Evolutionary conservation across 139 green algal genomes (phyloP), one percentile per base, ranked within the genome.

Genomic region (Coccomyxa sp.): DNA sequence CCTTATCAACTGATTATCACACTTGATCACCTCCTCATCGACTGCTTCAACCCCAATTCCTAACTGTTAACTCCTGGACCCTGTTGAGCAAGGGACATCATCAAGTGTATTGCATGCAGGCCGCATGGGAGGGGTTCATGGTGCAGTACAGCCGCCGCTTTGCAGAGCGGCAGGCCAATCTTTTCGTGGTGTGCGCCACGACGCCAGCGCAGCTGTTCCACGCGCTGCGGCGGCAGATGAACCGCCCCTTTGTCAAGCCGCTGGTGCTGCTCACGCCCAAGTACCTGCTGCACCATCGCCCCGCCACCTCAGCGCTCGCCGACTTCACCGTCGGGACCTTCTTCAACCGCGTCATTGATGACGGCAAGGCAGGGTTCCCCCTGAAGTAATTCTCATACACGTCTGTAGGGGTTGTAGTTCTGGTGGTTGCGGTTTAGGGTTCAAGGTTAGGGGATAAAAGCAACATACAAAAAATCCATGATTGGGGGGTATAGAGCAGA

Each of bases 131-230:
- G 86, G 51, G 76, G 58, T 87, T 95, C 60, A 93, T 93, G 92
- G 87, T 89, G 83, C 89, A 91, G 81, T 94, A 88, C 74, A 85
- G 93, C 82, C 88, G 90, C 10, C 85, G 90, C 57, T 85, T 93
- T 68, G 86, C 87, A 13, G 92, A 95, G 86, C 63, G 78, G 0
- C 79, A 87, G 13, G 86, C 90, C 79, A 96, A 93, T 85, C 75
- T 96, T 30, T 92, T 92, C 81, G 83, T 96, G 25, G 85, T 92
- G 16, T 88, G 88, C 57, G 84, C 89, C 16, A 91, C 92, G n/a
- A 96, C 90, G 9, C 92, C 92, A 1, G 91, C 92, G 38, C 85
- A 95, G 86, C 90, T 92, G 81, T 96, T 95, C 81, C 91, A 95
- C 76, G 86, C 85, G 51, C 86, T 96, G 66, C 83, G 92, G 31